Evolutionary conservation across 2,329 filamentous ascomycete species (phyloP), one percentile per base, ranked within the genome.

Genomic region (Verticillium tricorpus): DNA sequence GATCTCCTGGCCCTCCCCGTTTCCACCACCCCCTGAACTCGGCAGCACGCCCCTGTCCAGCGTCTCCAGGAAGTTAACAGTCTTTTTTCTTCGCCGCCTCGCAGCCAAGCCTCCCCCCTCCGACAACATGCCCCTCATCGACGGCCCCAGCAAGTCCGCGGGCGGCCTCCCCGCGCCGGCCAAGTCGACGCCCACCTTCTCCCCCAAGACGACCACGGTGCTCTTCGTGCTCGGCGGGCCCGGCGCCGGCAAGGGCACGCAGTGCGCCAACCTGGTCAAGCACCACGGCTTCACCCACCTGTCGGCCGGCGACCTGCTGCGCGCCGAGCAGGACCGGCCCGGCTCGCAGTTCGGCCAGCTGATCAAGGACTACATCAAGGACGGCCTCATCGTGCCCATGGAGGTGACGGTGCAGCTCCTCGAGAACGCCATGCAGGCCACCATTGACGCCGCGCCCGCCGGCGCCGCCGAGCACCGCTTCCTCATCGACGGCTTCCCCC

Each of bases 321-420:
- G 95, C 64, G 93, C 92, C 66, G 95, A 99, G 80, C 95, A 98
- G 79, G 84, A 94, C 72, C 90, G 94, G 5, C 84, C 86, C 0
- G 93, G 92, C 62, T 92, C 88, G 67, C 83, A 97, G 77, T 98
- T 96, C 75, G 95, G 95, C 74, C 87, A 93, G 67, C 84, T 98
- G 79, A 99, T 99, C 84, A 89, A 89, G 74, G 85, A 89, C 69
- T 93, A 95, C 80, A 99, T 99, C 82, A 91, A 90, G 73, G 89
- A 99, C 74, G 95, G 95, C 63, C 88, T 88, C 69, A 99, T 99
- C 76, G 95, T 99, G 66, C 95, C 95, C n/a, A 96, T 97, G 92
- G 94, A 98, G 77, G 93, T 98, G 58, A 99, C 95, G 5, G 90
- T 99, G 63, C 89, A 93, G 70, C 80, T 99, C 39, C 85, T 99